phyloP scores from a whole-genome alignment of 2,329 filamentous ascomycete genomes.

The Fusarium penzigii region DNA sequence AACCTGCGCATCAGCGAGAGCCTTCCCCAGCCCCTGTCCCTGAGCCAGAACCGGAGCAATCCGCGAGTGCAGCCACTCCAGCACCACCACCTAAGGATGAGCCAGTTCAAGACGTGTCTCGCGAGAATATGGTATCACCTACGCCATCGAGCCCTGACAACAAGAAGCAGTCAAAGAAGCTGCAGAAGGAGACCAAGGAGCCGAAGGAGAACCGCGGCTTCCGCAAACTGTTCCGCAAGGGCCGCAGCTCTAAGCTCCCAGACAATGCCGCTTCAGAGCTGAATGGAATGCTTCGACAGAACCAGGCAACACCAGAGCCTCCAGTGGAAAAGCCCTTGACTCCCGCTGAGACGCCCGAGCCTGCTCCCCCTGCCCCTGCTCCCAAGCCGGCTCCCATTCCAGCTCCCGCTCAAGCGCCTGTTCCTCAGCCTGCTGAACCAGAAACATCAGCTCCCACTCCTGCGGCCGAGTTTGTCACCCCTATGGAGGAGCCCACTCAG shows the following conservation, averaged over 20 bases:
- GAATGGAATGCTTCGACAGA: conserved; percentile 51
- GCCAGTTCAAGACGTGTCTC: conserved; percentile 18
- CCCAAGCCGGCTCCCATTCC: conserved; percentile 25
- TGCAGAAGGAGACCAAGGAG: conserved; percentile 54
- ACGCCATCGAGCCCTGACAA: conserved; percentile 44
- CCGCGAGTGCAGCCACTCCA: conserved; percentile 12
- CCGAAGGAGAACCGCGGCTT: conserved; percentile 53
- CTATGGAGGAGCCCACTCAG: conserved; percentile 24
- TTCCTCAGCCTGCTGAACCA: conserved; percentile 10
- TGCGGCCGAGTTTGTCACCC: conserved; percentile 21
- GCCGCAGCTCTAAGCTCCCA: conserved; percentile 56
- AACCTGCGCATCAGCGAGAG: conserved; percentile 5
- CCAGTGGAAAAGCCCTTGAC: conserved; percentile 9
- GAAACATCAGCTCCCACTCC: conserved; percentile 20
- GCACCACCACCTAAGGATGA: conserved; percentile 30
- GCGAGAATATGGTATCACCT: conserved; percentile 25
- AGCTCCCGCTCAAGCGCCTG: conserved; percentile 8
- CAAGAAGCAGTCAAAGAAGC: conserved; percentile 47
- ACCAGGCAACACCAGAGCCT: conserved; percentile 31
- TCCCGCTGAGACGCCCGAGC: conserved; percentile 29
- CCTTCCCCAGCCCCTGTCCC: conserved; percentile 10
- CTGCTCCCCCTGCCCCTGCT: conserved; percentile 8
- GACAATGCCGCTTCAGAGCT: conserved; percentile 54
- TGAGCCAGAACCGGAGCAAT: conserved; percentile 7
- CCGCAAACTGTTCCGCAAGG: conserved; percentile 68